phyloP scores from a whole-genome alignment of 768 basidiomycete species.

The Boletus speciosus region DNA sequence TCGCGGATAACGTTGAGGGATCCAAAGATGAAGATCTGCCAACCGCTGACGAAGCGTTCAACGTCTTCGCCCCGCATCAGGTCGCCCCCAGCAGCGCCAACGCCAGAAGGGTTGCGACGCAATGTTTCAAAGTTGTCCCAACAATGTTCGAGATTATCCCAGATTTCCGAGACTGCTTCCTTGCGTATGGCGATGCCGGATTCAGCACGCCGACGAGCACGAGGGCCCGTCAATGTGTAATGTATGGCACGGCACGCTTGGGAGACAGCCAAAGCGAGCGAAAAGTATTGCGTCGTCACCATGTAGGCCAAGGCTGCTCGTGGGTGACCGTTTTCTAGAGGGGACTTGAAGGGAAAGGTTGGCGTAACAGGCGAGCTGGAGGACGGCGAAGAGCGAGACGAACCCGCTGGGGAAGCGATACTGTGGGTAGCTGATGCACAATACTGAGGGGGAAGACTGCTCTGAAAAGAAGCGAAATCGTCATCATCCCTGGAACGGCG shows the following conservation, averaged over 20 bases:
- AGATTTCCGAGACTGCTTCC: slow-evolving; percentile 69
- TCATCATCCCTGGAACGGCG: slow-evolving; percentile 55
- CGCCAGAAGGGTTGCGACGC: slow-evolving; percentile 41
- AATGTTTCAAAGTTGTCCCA: slow-evolving; percentile 83
- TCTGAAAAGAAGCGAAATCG: slow-evolving; percentile 72
- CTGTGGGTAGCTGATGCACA: slow-evolving; percentile 24
- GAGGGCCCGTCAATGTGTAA: slow-evolving; percentile 70
- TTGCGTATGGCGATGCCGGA: slow-evolving; percentile 56
- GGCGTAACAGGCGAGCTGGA: slow-evolving; percentile 22
- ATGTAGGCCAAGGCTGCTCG: slow-evolving; percentile 44
- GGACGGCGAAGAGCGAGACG: slow-evolving; percentile 34
- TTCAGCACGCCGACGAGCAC: slow-evolving; percentile 57
- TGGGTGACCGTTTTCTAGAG: slow-evolving; percentile 25
- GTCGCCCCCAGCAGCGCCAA: slow-evolving; percentile 35
- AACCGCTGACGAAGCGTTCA: slow-evolving; percentile 72
- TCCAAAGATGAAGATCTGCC: slow-evolving; percentile 93
- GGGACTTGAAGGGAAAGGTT: slow-evolving; percentile 22
- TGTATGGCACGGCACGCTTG: slow-evolving; percentile 78
- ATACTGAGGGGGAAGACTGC: slow-evolving; percentile 48
- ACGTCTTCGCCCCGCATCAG: slow-evolving; percentile 48
- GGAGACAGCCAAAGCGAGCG: slow-evolving; percentile 71
- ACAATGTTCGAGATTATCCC: slow-evolving; percentile 75
- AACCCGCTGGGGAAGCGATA: slow-evolving; percentile 33
- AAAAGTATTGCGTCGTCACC: slow-evolving; percentile 56
- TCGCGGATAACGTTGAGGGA: slow-evolving; percentile 88